Conservation (phyloP, 2,329 filamentous ascomycete species). For the Pyrenochaeta sp. region DNA sequence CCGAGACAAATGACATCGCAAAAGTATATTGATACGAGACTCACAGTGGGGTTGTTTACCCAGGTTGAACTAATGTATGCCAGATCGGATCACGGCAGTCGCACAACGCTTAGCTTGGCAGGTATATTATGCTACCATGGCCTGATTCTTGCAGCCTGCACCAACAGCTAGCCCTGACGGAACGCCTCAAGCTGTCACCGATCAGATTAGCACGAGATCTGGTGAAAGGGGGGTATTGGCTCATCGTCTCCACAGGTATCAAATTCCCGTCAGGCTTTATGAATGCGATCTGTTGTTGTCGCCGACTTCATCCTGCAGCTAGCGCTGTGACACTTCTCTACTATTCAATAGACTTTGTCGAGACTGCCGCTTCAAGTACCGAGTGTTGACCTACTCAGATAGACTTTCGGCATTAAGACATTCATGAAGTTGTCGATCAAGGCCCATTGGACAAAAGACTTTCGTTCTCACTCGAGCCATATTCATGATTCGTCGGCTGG, state of each 20-base stretch:
- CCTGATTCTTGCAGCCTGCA: not conserved
- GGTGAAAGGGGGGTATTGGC: conserved; percentile 1
- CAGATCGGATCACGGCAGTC: not conserved
- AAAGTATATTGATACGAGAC: too few species aligned
- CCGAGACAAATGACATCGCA: too few species aligned
- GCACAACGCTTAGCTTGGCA: not conserved
- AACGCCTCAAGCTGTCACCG: conserved; percentile 5
- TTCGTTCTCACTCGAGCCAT: too few species aligned
- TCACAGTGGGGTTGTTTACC: not conserved
- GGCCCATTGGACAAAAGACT: too few species aligned
- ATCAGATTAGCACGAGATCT: conserved; percentile 1
- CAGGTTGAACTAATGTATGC: not conserved
- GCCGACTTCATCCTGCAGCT: not conserved
- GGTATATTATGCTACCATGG: not conserved
- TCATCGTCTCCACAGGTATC: conserved; percentile 12
- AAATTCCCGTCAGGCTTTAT: not conserved
- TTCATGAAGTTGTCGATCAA: too few species aligned
- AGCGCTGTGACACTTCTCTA: not conserved
- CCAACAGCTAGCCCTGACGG: not conserved
- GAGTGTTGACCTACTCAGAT: too few species aligned
- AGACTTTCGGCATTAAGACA: too few species aligned
- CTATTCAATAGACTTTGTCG: not conserved
- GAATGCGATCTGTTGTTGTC: not conserved
- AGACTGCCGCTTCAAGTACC: too few species aligned
- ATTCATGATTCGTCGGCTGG: too few species aligned